Base-by-base conservation (phyloP, 495 filamentous ascomycete genomes). In the Penicillium malachiteum region DNA sequence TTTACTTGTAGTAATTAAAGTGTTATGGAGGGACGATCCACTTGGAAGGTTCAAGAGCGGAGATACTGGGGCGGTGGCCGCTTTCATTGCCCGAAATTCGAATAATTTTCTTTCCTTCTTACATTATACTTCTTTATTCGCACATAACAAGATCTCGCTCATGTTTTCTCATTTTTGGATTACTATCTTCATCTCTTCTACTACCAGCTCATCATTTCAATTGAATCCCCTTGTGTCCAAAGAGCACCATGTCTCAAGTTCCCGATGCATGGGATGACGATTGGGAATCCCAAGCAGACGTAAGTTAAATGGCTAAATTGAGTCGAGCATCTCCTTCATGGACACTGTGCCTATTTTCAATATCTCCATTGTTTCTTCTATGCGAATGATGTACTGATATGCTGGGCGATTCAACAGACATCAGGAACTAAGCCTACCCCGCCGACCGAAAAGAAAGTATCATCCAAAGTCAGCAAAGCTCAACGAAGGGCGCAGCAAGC, bases 241-340 rank as follows among this genome's bases (percentile, higher is more conserved):
- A 87, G 79, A 82, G 78, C 54, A 78, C 76, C 60, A 79, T 74
- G 46, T 72, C 75, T 51, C 56, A 60, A 40, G 71, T 85, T 53
- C 86, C 90, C 32, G 85, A 96, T 67, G 91, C 89, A 44, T 96
- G 92, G 92, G 92, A 91, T 53, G 90, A 93, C 59, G 89, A 96
- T 62, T 96, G 91, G 90, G 88, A 92, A 66, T 74, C 72, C 5
- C 78, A 88, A 65, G 90, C 88, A 37, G 90, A 96, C 75, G 84
- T 87, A 75, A 54, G 73, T 67, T 35, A 37, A 18, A 26, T 26
- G 4, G 1, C 21, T 26, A 26, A 26, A 4, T 26, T 2, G 21
- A 26, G 2, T 26, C 21, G 21, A 26, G 2, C 21, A 2, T 26
- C 21, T 26, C 21, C 21, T 26, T 1, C 14, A n/a, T 49, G n/a